Percentiles rank a stretch among this genome's conserved stretches.
Evolutionary conservation across 805 yeast species (phyloP).

Genomic region (Priceomyces carsonii): DNA sequence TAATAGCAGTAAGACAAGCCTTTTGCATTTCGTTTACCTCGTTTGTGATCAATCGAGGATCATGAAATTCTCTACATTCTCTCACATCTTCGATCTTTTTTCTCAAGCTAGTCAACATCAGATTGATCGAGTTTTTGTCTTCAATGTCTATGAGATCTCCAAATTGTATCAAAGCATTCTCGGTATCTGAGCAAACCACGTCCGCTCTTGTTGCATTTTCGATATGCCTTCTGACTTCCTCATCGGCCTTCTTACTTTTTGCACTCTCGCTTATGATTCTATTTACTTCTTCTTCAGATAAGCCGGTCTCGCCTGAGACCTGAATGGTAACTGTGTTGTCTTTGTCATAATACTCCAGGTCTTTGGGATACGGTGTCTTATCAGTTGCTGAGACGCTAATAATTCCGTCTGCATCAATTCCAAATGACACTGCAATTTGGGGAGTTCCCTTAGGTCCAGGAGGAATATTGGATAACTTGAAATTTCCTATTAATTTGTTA

Average conservation of each 20-base stretch:
- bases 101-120: constrained; percentile 21
- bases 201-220: constrained; percentile 80
- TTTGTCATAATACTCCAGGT: constrained; percentile 39
- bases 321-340: constrained; percentile 60
- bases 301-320: constrained; percentile 68
- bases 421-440: constrained; percentile 74
- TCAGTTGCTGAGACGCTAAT: constrained; percentile 60
- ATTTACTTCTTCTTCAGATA: constrained; percentile 68
- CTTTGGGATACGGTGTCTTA: constrained; percentile 43
- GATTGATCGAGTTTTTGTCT: constrained; percentile 41
- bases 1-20: constrained; percentile 38
- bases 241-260: constrained; percentile 60
- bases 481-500: constrained; percentile 75
- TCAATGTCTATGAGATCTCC: constrained; percentile 46
- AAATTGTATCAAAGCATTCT: constrained; percentile 78
- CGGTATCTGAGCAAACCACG: constrained; percentile 82
- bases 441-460: constrained; percentile 79
- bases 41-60: constrained; percentile 30
- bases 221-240: constrained; percentile 56
- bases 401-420: constrained; percentile 80
- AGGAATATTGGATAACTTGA: constrained; percentile 71
- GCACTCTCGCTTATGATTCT: constrained; percentile 67
- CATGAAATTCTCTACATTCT: constrained; percentile 28
- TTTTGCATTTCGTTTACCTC: constrained; percentile 41
- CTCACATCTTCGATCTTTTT: constrained; percentile 35